Conservation (phyloP, 768 basidiomycete species). For the Suillus subluteus region DNA sequence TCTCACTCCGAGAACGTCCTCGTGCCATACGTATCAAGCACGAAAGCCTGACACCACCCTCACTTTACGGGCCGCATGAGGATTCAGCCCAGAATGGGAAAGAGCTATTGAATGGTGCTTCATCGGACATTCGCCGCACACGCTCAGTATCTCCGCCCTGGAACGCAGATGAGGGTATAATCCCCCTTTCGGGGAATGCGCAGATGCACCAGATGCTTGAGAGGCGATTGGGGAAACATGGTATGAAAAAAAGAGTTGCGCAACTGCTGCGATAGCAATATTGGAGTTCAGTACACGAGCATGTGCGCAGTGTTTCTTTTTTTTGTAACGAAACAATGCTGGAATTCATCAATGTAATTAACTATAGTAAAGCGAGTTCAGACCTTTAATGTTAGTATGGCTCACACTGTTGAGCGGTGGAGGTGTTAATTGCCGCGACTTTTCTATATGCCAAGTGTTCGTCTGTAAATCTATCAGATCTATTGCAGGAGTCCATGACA, state of each 20-base stretch:
- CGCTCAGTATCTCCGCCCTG: neutral
- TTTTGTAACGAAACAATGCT: neutral
- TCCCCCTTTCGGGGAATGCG: conserved; percentile 8
- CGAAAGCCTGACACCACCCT: neutral
- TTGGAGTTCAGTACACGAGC: neutral
- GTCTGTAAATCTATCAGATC: neutral
- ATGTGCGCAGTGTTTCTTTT: neutral
- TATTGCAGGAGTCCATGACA: neutral
- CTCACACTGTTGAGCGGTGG: neutral
- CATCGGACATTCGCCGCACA: neutral
- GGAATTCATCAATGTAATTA: neutral
- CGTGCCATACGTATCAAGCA: neutral
- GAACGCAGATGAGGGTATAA: neutral
- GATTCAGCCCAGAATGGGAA: neutral
- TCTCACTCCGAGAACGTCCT: conserved; percentile 13
- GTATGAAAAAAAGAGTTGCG: conserved; percentile 17
- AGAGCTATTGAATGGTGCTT: neutral
- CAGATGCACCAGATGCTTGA: conserved; percentile 19
- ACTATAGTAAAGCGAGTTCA: neutral
- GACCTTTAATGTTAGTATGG: too few relatives aligned
- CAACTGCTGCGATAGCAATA: conserved; percentile 19
- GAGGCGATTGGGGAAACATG: conserved; percentile 19
- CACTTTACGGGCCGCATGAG: neutral
- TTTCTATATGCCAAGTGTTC: neutral
- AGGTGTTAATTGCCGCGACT: neutral